A percentile compares a stretch with the other conserved stretches of the same genome.
Conservation (phyloP, 1,139 yeast genomes). For the Kodamaea fungicola region DNA sequence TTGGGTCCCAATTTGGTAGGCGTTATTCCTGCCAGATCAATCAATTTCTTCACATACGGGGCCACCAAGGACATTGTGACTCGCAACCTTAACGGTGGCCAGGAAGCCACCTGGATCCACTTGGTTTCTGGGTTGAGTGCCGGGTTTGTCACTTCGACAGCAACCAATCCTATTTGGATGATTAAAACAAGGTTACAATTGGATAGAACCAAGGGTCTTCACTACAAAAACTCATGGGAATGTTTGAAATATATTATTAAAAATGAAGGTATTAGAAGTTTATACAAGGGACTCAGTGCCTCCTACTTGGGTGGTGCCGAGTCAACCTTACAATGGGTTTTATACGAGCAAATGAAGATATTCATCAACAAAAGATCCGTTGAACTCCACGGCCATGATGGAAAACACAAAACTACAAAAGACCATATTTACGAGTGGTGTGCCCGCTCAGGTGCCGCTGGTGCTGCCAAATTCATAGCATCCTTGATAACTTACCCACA, state of each 20-base stretch:
- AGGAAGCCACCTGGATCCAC: conserved; percentile 85
- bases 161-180: conserved; percentile 99
- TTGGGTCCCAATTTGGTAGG: conserved; percentile 96
- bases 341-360: conserved; percentile 90
- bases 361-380: conserved; percentile 60
- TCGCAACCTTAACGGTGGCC: conserved; percentile 60
- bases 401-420: conserved; percentile 43
- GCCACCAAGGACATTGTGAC: conserved; percentile 74
- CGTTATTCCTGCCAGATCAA: conserved; percentile 97
- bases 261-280: conserved; percentile 74
- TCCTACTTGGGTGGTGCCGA: conserved; percentile 93
- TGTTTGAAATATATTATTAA: conserved; percentile 68
- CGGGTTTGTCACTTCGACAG: conserved; percentile 92
- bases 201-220: conserved; percentile 64
- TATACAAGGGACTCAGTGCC: conserved; percentile 88
- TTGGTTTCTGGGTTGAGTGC: conserved; percentile 87
- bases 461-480: conserved; percentile 91
- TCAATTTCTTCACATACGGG: conserved; percentile 96
- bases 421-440: conserved; percentile 85
- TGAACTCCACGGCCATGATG: conserved; percentile 42
- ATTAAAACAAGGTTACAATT: conserved; percentile 91
- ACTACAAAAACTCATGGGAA: conserved; percentile 82
- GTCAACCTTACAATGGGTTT: conserved; percentile 93
- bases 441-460: conserved; percentile 97
- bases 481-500: conserved; percentile 94